A percentile compares a stretch with the other conserved stretches of the same genome.
These are phyloP conservation scores for Aspergillus hortae DNA, from an alignment of 2,329 filamentous ascomycete species.

Conservation along the genomic window DNA sequence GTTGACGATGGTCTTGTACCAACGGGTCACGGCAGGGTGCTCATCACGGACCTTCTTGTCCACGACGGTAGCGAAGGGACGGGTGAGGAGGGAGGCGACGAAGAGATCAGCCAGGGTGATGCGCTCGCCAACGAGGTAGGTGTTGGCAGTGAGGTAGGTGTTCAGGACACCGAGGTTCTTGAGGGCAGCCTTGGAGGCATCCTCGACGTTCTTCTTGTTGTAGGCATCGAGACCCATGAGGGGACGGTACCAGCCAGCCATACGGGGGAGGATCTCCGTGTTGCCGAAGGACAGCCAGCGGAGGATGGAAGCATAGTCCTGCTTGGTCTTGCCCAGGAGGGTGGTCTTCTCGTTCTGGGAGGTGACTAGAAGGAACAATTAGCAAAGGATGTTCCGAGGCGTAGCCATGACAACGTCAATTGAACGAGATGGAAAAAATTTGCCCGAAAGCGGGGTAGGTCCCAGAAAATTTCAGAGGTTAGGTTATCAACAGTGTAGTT, in stretches of 20 bases:
- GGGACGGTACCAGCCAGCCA: constrained; percentile 82
- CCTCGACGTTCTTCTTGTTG: constrained; percentile 98
- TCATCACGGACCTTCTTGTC: constrained; percentile 81
- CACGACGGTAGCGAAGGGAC: constrained; percentile 91
- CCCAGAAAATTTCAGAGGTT: constrained; percentile 69
- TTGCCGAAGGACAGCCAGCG: constrained; percentile 99
- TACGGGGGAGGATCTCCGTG: constrained; percentile 69
- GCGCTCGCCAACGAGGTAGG: constrained; percentile 96
- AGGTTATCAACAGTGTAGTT: constrained; percentile 78
- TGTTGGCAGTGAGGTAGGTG: constrained; percentile 85
- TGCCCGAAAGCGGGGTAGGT: constrained; percentile 46
- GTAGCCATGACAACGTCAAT: constrained; percentile 13
- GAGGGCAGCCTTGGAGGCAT: constrained; percentile 64
- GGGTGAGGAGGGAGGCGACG: constrained; percentile 70
- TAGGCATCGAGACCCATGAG: constrained; percentile 77
- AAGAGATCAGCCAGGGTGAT: constrained; percentile 96
- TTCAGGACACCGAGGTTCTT: constrained; percentile 73
- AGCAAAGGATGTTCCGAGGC: constrained; percentile 16
- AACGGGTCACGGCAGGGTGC: constrained; percentile 84
- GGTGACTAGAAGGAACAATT: constrained; percentile 62
- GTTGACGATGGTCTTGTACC: constrained; percentile 92
- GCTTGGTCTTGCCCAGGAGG: constrained; percentile 99
- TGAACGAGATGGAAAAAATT: constrained; percentile 14
- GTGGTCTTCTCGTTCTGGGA: constrained; percentile 99
- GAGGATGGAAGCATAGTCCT: constrained; percentile 98